Evolutionary conservation across 768 basidiomycete species (phyloP).

Genomic region (Auricularia heimuer): DNA sequence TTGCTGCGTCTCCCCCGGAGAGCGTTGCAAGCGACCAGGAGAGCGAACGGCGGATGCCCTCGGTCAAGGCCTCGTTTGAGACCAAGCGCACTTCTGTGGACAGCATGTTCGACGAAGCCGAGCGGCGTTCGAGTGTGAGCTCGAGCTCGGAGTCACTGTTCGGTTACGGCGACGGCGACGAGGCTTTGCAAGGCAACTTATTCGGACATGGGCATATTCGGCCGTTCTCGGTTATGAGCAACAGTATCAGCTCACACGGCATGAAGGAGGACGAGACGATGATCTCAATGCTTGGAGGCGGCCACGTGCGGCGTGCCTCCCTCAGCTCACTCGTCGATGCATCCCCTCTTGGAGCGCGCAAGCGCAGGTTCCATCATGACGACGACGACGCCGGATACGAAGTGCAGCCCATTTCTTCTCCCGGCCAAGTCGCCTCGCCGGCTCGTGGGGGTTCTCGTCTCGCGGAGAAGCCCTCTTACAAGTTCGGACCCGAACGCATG

Average conservation of each 20-base stretch:
- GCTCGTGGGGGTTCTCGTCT: constrained; percentile 32
- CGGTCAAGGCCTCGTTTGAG: neutral
- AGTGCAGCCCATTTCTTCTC: neutral
- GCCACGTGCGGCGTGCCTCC: constrained; percentile 59
- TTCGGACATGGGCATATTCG: constrained; percentile 46
- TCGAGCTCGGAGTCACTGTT: constrained; percentile 54
- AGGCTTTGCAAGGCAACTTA: constrained; percentile 28
- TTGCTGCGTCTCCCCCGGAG: constrained; percentile 55
- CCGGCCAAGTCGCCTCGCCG: constrained; percentile 21
- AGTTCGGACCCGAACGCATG: constrained; percentile 60
- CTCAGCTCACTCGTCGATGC: constrained; percentile 55
- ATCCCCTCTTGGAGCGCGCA: constrained; percentile 57
- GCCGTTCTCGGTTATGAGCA: constrained; percentile 55
- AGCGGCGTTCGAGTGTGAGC: constrained; percentile 24
- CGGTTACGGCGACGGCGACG: constrained; percentile 31
- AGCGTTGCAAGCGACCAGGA: constrained; percentile 21
- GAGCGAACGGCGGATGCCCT: neutral
- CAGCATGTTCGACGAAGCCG: constrained; percentile 23
- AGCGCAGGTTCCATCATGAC: constrained; percentile 40
- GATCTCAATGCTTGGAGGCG: constrained; percentile 80
- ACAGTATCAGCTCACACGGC: constrained; percentile 34
- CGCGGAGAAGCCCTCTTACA: constrained; percentile 45
- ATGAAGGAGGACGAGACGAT: constrained; percentile 68
- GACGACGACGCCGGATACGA: constrained; percentile 18
- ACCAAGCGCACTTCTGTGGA: constrained; percentile 4